Base-by-base conservation (phyloP, 129 eudicot species). In the Chrysanthemum seticuspe region DNA sequence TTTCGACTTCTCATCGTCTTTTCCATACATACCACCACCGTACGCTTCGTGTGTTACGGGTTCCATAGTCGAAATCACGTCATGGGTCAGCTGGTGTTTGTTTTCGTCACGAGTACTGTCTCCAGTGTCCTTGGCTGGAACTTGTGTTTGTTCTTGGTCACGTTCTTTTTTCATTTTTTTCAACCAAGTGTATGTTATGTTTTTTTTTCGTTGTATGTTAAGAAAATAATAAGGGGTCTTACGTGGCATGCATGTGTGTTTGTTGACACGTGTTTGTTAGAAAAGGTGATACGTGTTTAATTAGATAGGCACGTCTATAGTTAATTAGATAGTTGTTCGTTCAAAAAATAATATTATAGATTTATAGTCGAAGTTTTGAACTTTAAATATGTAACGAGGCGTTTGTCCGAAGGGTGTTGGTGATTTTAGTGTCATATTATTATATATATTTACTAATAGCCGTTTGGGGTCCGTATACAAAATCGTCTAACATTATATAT, bases 21-120 rank as follows among this genome's bases (percentile, higher is more conserved):
- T 67, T 10, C 88, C 93, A 69, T 90, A 85, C 87, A 85, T 83
- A n/a, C 97, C 94, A 1, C 96, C 93, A 18, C 91, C 96, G 56
- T 87, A 89, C 0, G 96, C 96, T 59, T 84, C 85, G n/a, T 53
- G 57, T 4, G 85, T 83, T 2, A 87, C 19, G 5, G 96, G 83
- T 60, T 75, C 62, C 96, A 87, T 87, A 4, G 85, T 66, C 15
- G 96, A 87, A 13, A 85, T 80, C 3, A 7, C 34, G 0, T 80
- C 77, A 77, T 81, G 84, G 53, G 12, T 58, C 68, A 81, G 65
- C 57, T 57, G 15, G 50, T 72, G 58, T 48, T 27, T 25, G 9
- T 13, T 57, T 14, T 51, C 73, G 4, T 13, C 56, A 1, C 15
- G 57, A 15, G 53, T 25, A 50, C 64, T 49, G 18, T 54, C 57